Evolutionary conservation across 495 filamentous ascomycete genomes (phyloP), one percentile per base, ranked within the genome.

Genomic region (Penicillium simplicissimum): DNA sequence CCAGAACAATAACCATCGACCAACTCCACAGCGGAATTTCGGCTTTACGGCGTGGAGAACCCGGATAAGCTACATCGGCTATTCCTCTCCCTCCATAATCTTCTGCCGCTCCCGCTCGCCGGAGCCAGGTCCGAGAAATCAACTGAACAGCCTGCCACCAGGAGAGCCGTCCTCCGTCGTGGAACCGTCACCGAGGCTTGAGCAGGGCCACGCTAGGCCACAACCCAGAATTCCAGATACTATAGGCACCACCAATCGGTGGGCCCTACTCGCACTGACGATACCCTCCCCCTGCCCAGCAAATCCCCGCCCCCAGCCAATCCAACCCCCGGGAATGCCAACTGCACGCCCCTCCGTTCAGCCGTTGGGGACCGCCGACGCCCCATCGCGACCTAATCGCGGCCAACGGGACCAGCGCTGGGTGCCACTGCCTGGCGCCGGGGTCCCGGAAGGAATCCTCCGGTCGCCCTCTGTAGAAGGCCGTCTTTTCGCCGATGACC

Each of bases 41-140:
- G 52, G 53, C 21, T 21, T 13, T 15, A 23, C 40, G 21, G 21
- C 38, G 54, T 43, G 52, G 58, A 60, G 33, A 35, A 43, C 11
- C 33, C 51, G 51, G 51, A 53, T 53, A 53, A 40, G 34, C 57
- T 52, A 33, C 36, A 28, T 60, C 67, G 67, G 64, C 64, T 67
- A 65, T 71, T 49, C 67, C 56, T 42, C 31, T 33, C 21, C 28
- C 65, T 63, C 59, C 43, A 37, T 59, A 67, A 63, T 67, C 45
- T 65, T 61, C 57, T 52, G 13, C 63, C 63, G 52, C 45, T 49
- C 21, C 45, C 45, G 42, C 14, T 35, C 25, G 15, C 34, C 37
- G 19, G 42, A 52, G 14, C 34, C 57, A 28, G 21, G 31, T 58
- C 38, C 49, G 40, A 36, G 43, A 14, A 47, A 25, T 25, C 23